Conservation (phyloP, 148 eudicot species). For the Arbutus unedo region DNA sequence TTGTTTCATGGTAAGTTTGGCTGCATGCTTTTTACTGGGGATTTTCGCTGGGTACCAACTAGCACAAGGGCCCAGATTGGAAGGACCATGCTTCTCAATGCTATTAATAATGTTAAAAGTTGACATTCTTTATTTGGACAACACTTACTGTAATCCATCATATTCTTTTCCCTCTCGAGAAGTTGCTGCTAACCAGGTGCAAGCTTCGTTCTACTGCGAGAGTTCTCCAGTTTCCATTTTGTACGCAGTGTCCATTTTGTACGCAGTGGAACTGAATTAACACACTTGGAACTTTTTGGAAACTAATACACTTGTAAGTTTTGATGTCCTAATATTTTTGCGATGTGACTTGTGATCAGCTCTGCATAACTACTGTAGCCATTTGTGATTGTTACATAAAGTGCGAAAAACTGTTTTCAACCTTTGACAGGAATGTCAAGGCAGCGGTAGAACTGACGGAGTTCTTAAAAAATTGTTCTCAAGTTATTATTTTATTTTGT, state of each 20-base stretch:
- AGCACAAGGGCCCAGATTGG: slow-evolving; percentile 44
- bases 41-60: slow-evolving; percentile 79
- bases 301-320: not conserved
- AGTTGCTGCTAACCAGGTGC: slow-evolving; percentile 72
- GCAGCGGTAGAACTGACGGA: not conserved
- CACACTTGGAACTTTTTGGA: no score
- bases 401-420: not conserved
- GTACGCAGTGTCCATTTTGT: not conserved
- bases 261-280: not conserved
- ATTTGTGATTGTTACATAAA: not conserved
- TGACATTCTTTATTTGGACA: slow-evolving; percentile 69
- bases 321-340: not conserved
- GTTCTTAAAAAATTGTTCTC: not conserved
- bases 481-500: not conserved
- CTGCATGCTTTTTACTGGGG: slow-evolving; percentile 73
- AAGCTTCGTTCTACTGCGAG: not conserved
- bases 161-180: slow-evolving; percentile 69
- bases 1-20: slow-evolving; percentile 82
- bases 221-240: not conserved
- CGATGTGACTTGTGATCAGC: not conserved
- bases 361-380: not conserved
- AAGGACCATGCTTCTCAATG: slow-evolving; percentile 57
- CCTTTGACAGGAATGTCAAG: not conserved
- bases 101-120: slow-evolving; percentile 45
- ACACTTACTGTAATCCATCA: slow-evolving; percentile 74